These are phyloP conservation scores for Heteromeles arbutifolia DNA, from an alignment of 306 rosid species.

Conservation along the genomic window DNA sequence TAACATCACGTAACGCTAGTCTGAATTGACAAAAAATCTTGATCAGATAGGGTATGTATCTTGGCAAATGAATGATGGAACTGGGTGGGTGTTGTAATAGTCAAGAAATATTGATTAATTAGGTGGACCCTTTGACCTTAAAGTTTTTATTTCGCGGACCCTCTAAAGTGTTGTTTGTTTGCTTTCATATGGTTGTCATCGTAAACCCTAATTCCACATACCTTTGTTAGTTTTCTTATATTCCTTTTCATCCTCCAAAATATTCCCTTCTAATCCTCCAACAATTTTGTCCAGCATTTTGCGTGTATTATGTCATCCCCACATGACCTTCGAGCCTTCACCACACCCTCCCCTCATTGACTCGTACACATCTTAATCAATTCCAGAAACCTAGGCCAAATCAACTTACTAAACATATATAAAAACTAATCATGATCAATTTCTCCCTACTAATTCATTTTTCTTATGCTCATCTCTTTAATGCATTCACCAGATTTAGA, in stretches of 20 bases:
- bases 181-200: constrained; percentile 48
- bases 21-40: background rate
- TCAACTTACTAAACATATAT: background rate
- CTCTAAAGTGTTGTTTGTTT: constrained; percentile 37
- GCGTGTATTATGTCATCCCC: constrained; percentile 27
- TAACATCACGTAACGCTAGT: background rate
- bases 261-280: constrained; percentile 58
- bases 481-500: background rate
- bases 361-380: background rate
- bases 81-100: constrained; percentile 46
- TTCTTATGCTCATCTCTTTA: background rate
- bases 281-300: constrained; percentile 35
- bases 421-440: background rate
- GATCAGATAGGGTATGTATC: background rate
- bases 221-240: constrained; percentile 30
- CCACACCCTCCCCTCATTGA: background rate
- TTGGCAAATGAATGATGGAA: constrained; percentile 12
- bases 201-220: constrained; percentile 30
- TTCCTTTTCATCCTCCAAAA: constrained; percentile 55
- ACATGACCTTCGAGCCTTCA: constrained; percentile 10
- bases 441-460: background rate
- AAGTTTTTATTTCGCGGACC: background rate
- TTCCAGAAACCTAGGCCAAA: constrained; percentile 29
- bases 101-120: constrained; percentile 36
- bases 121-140: constrained; percentile 72